Percentiles rank a stretch among this genome's conserved stretches.
phyloP scores from a whole-genome alignment of 352 stramenopile genomes.

The Pythium folliculosum region DNA sequence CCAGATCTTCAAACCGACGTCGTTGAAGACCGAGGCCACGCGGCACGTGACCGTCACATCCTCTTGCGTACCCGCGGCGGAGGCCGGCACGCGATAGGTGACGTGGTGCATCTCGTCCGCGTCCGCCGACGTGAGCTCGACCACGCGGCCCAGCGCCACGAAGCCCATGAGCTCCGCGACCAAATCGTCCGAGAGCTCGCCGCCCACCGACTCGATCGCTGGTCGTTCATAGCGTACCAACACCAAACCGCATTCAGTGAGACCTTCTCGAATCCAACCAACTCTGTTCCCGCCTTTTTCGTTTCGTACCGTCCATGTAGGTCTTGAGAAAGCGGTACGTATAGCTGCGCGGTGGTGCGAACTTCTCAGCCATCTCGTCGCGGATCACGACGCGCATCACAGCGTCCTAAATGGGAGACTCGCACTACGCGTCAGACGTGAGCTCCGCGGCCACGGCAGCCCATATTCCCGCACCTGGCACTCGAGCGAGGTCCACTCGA shows the following conservation, averaged over 20 bases:
- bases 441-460: no score
- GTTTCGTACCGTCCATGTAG: slow-evolving; percentile 49
- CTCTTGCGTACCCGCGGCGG: background rate
- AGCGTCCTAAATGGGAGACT: slow-evolving; percentile 44
- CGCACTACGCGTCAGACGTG: no score
- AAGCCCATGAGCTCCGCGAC: slow-evolving; percentile 59
- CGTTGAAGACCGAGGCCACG: slow-evolving; percentile 79
- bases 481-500: slow-evolving; percentile 50
- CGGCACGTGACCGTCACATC: slow-evolving; percentile 65
- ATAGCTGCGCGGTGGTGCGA: slow-evolving; percentile 59
- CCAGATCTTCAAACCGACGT: slow-evolving; percentile 85
- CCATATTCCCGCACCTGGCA: slow-evolving; percentile 74
- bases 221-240: no score
- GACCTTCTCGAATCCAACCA: no score
- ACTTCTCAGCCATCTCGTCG: slow-evolving; percentile 61
- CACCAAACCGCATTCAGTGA: background rate
- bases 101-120: slow-evolving; percentile 74
- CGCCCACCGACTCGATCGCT: slow-evolving; percentile 56
- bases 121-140: slow-evolving; percentile 35
- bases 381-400: slow-evolving; percentile 55
- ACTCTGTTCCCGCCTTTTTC: no score
- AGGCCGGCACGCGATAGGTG: slow-evolving; percentile 47
- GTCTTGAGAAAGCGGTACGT: slow-evolving; percentile 72
- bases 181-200: slow-evolving; percentile 57
- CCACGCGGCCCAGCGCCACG: slow-evolving; percentile 40